These are phyloP conservation scores for Pichia exigua DNA, from an alignment of 805 yeast species.

Conservation along the genomic window DNA sequence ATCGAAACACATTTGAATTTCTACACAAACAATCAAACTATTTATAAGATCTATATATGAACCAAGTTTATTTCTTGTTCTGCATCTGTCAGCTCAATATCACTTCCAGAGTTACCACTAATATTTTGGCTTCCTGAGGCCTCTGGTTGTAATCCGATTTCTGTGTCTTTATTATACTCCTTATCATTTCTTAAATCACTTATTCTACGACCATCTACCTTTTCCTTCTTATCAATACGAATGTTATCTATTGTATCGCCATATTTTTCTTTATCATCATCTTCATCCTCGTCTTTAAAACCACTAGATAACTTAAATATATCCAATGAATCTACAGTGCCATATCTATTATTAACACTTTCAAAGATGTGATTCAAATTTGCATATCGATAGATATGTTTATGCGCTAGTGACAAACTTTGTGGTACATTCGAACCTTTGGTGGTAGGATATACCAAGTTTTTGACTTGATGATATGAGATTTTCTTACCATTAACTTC, in stretches of 20 bases:
- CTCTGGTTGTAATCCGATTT: neutral
- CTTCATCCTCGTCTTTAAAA: conserved; percentile 1
- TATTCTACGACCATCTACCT: neutral
- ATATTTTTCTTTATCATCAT: neutral
- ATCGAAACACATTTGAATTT: neutral
- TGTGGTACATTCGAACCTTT: conserved; percentile 7
- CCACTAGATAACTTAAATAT: conserved; percentile 6
- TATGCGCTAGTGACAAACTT: conserved; percentile 13
- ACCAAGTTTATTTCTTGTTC: neutral
- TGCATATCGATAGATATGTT: conserved; percentile 11
- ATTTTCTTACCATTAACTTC: conserved; percentile 10
- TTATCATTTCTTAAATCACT: neutral
- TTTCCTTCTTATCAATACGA: neutral
- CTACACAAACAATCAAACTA: neutral
- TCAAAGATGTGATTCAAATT: conserved; percentile 17
- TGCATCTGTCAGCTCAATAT: neutral
- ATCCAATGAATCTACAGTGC: conserved; percentile 15
- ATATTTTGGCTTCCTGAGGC: neutral
- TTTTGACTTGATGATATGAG: conserved; percentile 11
- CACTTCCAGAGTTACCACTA: neutral
- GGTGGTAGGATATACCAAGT: conserved; percentile 10
- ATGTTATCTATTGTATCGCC: neutral
- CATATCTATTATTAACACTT: conserved; percentile 14
- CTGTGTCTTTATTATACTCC: neutral
- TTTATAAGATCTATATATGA: neutral